These are phyloP conservation scores for Ogataea trehalophila DNA, from an alignment of 805 yeast species.

Conservation along the genomic window DNA sequence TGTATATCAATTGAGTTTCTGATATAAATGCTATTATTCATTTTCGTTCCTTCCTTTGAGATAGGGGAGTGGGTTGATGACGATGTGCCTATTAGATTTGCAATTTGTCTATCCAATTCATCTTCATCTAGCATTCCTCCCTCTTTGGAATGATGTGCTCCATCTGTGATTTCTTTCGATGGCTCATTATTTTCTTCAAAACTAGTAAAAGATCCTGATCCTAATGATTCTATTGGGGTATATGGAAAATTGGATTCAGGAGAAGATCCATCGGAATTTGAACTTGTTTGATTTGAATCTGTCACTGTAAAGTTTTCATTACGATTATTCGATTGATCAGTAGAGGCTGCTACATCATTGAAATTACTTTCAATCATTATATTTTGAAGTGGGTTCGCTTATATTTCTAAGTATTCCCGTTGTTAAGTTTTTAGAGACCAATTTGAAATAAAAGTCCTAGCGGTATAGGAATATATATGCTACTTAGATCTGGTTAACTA, in stretches of 20 bases:
- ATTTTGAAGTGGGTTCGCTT: neutral
- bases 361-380: neutral
- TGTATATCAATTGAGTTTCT: neutral
- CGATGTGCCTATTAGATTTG: conserved; percentile 1
- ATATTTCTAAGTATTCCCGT: neutral
- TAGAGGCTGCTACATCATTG: neutral
- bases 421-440: no score
- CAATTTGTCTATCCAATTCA: conserved; percentile 5
- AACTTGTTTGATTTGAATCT: neutral
- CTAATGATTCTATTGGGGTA: conserved; percentile 20
- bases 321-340: neutral
- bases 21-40: no score
- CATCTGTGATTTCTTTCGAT: neutral
- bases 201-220: conserved; percentile 15
- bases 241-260: conserved; percentile 18
- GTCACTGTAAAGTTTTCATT: neutral
- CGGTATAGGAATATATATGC: no score
- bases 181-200: conserved; percentile 1
- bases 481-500: no score
- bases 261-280: conserved; percentile 6
- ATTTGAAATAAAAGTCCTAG: no score
- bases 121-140: conserved; percentile 1
- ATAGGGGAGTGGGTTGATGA: neutral
- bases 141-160: no score
- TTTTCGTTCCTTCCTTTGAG: neutral